These are phyloP conservation scores for Cercospora beticola DNA, from an alignment of 2,329 filamentous ascomycete species.

Conservation along the genomic window DNA sequence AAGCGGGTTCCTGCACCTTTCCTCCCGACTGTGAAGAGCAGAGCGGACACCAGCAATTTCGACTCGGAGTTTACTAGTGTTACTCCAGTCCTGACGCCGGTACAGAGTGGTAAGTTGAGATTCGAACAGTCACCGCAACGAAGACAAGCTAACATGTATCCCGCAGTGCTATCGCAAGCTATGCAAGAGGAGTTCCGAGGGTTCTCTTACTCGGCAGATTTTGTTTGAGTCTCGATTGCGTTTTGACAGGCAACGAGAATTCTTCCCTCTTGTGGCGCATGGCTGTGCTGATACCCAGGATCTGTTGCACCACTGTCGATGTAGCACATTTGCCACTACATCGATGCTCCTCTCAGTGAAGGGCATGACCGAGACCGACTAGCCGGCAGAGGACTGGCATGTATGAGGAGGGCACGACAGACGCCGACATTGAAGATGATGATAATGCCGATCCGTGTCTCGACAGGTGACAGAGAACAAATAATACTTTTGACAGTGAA, in stretches of 20 bases:
- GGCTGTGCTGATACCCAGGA: constrained; percentile 3
- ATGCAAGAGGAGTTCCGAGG: constrained; percentile 99
- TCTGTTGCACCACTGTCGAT: background rate
- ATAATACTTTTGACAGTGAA: constrained; percentile 7
- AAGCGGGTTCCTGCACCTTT: constrained; percentile 90
- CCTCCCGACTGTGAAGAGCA: constrained; percentile 81
- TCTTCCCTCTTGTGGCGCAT: background rate
- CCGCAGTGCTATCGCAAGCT: constrained; percentile 83
- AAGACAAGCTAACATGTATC: constrained; percentile 26
- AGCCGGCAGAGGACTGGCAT: background rate
- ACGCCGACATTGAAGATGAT: background rate
- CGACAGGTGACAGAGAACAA: constrained; percentile 3
- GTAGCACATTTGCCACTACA: background rate
- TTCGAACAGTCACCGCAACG: background rate
- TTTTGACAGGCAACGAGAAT: background rate
- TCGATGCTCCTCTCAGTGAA: background rate
- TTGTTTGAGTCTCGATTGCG: constrained; percentile 56
- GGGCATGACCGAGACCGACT: background rate
- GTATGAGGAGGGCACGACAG: background rate
- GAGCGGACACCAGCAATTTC: constrained; percentile 99
- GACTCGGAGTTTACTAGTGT: constrained; percentile 98
- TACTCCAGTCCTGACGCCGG: constrained; percentile 92
- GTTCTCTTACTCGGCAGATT: constrained; percentile 95
- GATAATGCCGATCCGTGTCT: background rate
- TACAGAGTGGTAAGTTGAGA: constrained; percentile 80